Percentiles rank a stretch among this genome's conserved stretches.
Evolutionary conservation across 2,329 filamentous ascomycete genomes (phyloP).

Genomic region (Clonostachys sp.): DNA sequence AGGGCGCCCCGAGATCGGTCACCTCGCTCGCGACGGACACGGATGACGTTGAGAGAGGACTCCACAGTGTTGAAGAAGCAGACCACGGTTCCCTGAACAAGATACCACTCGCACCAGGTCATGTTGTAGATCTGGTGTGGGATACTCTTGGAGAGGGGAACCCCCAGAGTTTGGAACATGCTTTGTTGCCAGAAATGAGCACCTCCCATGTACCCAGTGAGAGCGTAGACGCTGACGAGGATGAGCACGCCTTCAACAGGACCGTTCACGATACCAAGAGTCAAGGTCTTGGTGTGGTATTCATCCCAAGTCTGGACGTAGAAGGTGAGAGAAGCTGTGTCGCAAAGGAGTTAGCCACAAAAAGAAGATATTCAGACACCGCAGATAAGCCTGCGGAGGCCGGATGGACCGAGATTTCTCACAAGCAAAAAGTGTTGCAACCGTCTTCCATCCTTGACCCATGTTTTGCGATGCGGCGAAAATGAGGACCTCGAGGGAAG

Average conservation of each 20-base stretch:
- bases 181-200: constrained; percentile 91
- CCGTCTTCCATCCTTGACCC: constrained; percentile 86
- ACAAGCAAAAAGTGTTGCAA: constrained; percentile 80
- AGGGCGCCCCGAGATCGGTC: constrained; percentile 72
- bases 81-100: constrained; percentile 78
- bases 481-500: constrained; percentile 84
- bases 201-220: constrained; percentile 82
- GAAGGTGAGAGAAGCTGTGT: constrained; percentile 79
- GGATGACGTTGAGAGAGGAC: constrained; percentile 79
- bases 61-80: constrained; percentile 80
- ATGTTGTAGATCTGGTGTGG: constrained; percentile 71
- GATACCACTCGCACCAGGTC: constrained; percentile 88
- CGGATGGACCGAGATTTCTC: constrained; percentile 19
- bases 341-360: background rate
- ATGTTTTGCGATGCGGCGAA: constrained; percentile 92
- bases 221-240: constrained; percentile 72
- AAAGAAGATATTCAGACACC: background rate
- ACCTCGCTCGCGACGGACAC: constrained; percentile 68
- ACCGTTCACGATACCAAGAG: constrained; percentile 85
- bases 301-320: constrained; percentile 99
- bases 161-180: constrained; percentile 65
- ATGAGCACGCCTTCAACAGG: constrained; percentile 93
- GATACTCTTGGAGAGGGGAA: constrained; percentile 56
- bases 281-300: constrained; percentile 95
- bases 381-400: constrained; percentile 4